Conservation (phyloP, 2,329 filamentous ascomycete species). For the Trichoderma gracile region DNA sequence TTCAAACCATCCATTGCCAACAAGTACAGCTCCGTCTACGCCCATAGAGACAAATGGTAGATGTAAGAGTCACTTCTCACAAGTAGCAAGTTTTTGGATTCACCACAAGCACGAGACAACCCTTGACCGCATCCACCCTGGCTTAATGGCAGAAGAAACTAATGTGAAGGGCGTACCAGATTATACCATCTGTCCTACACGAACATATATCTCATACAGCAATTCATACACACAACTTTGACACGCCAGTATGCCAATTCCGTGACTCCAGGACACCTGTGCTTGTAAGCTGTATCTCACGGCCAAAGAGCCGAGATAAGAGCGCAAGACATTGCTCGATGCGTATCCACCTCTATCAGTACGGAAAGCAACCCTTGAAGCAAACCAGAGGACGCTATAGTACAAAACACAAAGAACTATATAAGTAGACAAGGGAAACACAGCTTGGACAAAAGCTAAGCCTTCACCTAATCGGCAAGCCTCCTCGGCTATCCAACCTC, state of each 20-base stretch:
- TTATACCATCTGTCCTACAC: not conserved
- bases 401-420: not conserved
- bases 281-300: constrained; percentile 1
- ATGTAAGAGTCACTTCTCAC: no score
- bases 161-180: not conserved
- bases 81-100: no score
- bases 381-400: not conserved
- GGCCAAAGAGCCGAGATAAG: not conserved
- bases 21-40: no score
- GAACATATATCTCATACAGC: constrained; percentile 21
- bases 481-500: constrained; percentile 37
- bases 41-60: no score
- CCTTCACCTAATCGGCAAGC: constrained; percentile 36
- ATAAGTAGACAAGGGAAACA: not conserved
- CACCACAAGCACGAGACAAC: no score
- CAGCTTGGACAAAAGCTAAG: not conserved
- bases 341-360: not conserved
- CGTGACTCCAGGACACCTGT: constrained; percentile 20
- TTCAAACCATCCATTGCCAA: no score
- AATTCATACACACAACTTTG: constrained; percentile 24
- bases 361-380: not conserved
- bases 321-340: not conserved
- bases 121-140: no score
- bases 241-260: constrained; percentile 6
- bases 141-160: not conserved